Percentiles rank a stretch among this genome's conserved stretches.
phyloP scores from a whole-genome alignment of 2,329 filamentous ascomycete species.

The Ceratocystis harringtonii region DNA sequence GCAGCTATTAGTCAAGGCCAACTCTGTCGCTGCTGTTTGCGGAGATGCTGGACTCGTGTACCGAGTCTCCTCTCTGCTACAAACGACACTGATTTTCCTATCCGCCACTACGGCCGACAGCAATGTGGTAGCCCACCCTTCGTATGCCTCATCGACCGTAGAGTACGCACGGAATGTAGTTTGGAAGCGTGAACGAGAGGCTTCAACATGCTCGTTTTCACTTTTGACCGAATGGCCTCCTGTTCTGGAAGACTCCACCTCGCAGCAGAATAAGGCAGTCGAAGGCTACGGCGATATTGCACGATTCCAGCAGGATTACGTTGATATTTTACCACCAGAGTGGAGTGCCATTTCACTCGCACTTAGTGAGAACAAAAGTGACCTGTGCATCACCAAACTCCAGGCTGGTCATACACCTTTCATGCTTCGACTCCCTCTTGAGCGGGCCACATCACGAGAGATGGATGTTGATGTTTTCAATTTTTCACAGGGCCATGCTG shows the following conservation, averaged over 20 bases:
- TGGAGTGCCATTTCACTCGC: slow-evolving; percentile 84
- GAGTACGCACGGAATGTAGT: slow-evolving; percentile 58
- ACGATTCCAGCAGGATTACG: slow-evolving; percentile 62
- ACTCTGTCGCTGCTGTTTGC: slow-evolving; percentile 39
- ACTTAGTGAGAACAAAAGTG: slow-evolving; percentile 64
- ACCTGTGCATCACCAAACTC: slow-evolving; percentile 80
- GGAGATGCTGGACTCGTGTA: slow-evolving; percentile 47
- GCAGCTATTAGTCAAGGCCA: slow-evolving; percentile 48
- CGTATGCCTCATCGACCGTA: slow-evolving; percentile 46
- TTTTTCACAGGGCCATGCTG: slow-evolving; percentile 63
- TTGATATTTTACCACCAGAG: slow-evolving; percentile 65
- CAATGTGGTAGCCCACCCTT: slow-evolving; percentile 34
- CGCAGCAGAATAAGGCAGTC: slow-evolving; percentile 26
- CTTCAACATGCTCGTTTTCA: slow-evolving; percentile 26
- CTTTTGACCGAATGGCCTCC: slow-evolving; percentile 19
- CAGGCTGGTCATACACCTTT: slow-evolving; percentile 64
- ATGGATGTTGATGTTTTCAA: slow-evolving; percentile 50
- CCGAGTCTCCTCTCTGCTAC: slow-evolving; percentile 46
- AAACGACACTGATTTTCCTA: slow-evolving; percentile 49
- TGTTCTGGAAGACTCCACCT: slow-evolving; percentile 9
- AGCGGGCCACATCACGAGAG: slow-evolving; percentile 66
- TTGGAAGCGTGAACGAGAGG: slow-evolving; percentile 49
- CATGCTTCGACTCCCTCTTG: slow-evolving; percentile 70
- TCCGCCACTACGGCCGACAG: slow-evolving; percentile 41
- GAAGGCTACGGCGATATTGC: slow-evolving; percentile 37